Evolutionary conservation across 1,284 basidiomycete species (phyloP).

Genomic region (Trametes pubescens): DNA sequence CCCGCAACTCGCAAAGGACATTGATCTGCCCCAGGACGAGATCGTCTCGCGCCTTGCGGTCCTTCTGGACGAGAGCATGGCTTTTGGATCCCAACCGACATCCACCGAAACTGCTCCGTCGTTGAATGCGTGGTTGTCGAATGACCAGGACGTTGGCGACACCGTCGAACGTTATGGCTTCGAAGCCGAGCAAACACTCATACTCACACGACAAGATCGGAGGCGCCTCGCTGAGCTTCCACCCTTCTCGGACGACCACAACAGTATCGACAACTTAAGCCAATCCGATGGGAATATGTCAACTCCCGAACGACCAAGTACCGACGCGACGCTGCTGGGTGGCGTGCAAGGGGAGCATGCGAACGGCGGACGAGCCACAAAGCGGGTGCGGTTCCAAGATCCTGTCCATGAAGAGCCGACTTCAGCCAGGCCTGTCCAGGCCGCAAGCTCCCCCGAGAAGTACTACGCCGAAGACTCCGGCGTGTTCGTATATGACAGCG

Average conservation of each 20-base stretch:
- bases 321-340: not conserved
- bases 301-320: not conserved
- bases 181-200: conserved; percentile 15
- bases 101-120: conserved; percentile 21
- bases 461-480: conserved; percentile 35
- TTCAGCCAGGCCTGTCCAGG: not conserved
- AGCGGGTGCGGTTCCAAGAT: conserved; percentile 25
- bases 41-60: conserved; percentile 11
- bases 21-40: conserved; percentile 24
- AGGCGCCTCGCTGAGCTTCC: conserved; percentile 30
- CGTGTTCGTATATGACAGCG: conserved; percentile 24
- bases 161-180: not conserved
- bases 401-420: not conserved
- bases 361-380: conserved; percentile 14
- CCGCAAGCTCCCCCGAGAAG: not conserved
- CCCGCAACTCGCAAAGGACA: conserved; percentile 22
- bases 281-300: not conserved
- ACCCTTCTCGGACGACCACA: not conserved
- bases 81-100: conserved; percentile 14
- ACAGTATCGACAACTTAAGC: not conserved
- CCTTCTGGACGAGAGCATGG: conserved; percentile 24
- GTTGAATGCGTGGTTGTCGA: conserved; percentile 8
- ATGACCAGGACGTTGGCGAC: not conserved
- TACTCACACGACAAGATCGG: conserved; percentile 37
- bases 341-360: not conserved